Conservation (phyloP, 331 rosid genomes). For the Rosa hybrid region DNA sequence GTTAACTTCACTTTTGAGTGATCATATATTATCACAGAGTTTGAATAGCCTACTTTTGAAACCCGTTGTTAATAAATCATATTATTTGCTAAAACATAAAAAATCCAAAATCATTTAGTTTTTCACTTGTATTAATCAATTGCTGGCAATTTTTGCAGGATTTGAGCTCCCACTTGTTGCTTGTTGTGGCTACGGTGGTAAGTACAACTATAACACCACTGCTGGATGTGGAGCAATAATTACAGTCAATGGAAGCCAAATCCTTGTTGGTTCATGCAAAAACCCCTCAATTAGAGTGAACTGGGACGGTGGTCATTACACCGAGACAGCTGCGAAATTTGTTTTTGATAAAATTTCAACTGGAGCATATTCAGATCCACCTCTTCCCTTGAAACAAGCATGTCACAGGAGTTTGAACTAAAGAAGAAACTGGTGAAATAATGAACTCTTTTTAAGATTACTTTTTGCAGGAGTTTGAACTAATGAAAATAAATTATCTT, state of each 20-base stretch:
- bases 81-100: no score
- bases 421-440: not conserved
- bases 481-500: no score
- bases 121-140: not conserved
- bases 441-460: no score
- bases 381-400: constrained; percentile 34
- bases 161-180: constrained; percentile 45
- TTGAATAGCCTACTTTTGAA: no score
- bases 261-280: constrained; percentile 40
- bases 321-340: constrained; percentile 51
- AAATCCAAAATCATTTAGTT: not conserved
- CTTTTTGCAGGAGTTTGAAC: no score
- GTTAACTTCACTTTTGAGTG: no score
- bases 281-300: constrained; percentile 24
- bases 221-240: constrained; percentile 33
- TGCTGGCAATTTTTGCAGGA: constrained; percentile 30
- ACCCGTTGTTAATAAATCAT: no score
- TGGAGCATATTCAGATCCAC: constrained; percentile 51
- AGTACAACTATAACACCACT: constrained; percentile 29
- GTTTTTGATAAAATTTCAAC: constrained; percentile 40
- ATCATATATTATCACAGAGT: no score
- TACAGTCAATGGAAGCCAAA: constrained; percentile 26
- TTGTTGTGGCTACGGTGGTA: constrained; percentile 64
- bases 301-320: constrained; percentile 61
- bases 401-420: constrained; percentile 10